Evolutionary conservation across 2,329 filamentous ascomycete species (phyloP), one percentile per base, ranked within the genome.

Genomic region (Paracorniculantispora psalliotae): DNA sequence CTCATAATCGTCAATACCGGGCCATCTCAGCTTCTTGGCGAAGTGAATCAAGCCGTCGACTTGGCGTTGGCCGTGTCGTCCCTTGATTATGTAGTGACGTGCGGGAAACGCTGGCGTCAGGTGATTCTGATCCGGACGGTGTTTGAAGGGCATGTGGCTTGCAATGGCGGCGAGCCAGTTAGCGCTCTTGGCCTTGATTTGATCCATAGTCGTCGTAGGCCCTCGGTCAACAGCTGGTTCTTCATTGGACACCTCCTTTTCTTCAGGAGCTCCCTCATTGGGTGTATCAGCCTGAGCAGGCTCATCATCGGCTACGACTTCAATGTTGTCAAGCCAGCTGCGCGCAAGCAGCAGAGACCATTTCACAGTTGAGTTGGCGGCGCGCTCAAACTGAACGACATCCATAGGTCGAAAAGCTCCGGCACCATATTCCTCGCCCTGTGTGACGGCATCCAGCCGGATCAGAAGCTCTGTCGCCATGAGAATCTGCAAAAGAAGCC

Each of bases 321-420:
- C 78, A 30, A 89, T 85, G 61, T 89, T 88, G 62, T 88, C 83
- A n/a, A 89, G 77, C 85, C 86, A 89, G 46, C 79, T 78, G 26
- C 84, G 77, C 17, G 86, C 86, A 33, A 89, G 75, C 43, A 87
- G 75, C 41, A 89, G 72, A 4, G 86, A 87, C 86, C 86, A 89
- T 65, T 82, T 85, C 21, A 88, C 83, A n/a, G 82, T 81, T 13
- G 75, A 68, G 25, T 81, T 87, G 26, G 84, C 83, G 44, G 82
- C 80, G 63, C 82, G 81, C 65, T 88, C 84, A 60, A 88, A 87
- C 47, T 78, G 78, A 49, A 81, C 77, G 2, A 87, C 76, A 61
- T 87, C 82, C 30, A 80, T 76, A n/a, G 80, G 77, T 60, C 77
- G 79, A 57, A 84, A 77, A 48, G 73, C 75, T 53, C 79, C 77